Percentiles rank a stretch among this genome's conserved stretches.
Evolutionary conservation across 805 yeast genomes (phyloP).

Genomic region (Candida adriatica): DNA sequence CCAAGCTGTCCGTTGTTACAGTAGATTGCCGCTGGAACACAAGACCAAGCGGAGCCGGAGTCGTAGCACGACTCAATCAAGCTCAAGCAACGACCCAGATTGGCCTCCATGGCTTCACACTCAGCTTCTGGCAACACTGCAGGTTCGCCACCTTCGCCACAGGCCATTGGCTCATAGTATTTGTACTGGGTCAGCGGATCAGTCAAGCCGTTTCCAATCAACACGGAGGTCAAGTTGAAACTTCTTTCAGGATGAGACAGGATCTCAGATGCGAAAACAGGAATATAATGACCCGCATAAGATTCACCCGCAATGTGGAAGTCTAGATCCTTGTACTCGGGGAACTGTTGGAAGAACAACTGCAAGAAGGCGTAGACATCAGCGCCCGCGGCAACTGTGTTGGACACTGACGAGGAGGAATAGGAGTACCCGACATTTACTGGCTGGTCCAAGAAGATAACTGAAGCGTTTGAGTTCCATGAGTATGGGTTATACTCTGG

Average conservation of each 20-base stretch:
- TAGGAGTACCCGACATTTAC: constrained; percentile 78
- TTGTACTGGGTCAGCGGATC: constrained; percentile 77
- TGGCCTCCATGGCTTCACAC: constrained; percentile 61
- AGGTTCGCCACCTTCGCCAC: constrained; percentile 85
- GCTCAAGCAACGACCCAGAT: constrained; percentile 71
- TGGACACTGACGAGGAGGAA: constrained; percentile 55
- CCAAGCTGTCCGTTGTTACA: constrained; percentile 81
- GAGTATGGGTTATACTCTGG: constrained; percentile 69
- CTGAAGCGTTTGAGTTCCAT: constrained; percentile 82
- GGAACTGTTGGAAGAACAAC: constrained; percentile 71
- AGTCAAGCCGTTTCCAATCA: constrained; percentile 89
- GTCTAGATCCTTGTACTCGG: constrained; percentile 42
- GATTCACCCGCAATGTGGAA: constrained; percentile 94
- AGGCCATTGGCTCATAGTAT: constrained; percentile 87
- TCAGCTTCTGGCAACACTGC: constrained; percentile 72
- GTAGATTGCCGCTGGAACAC: constrained; percentile 88
- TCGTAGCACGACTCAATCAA: constrained; percentile 76
- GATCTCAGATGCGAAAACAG: constrained; percentile 80
- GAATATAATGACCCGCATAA: constrained; percentile 92
- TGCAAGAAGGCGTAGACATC: constrained; percentile 77
- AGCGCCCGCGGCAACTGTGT: constrained; percentile 76
- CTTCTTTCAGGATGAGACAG: constrained; percentile 53
- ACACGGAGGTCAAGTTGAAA: constrained; percentile 65
- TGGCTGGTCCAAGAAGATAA: constrained; percentile 84
- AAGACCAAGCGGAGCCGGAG: constrained; percentile 66